Evolutionary conservation across 2,329 filamentous ascomycete species (phyloP), one percentile per base, ranked within the genome.

Genomic region (Albifimbria verrucaria): DNA sequence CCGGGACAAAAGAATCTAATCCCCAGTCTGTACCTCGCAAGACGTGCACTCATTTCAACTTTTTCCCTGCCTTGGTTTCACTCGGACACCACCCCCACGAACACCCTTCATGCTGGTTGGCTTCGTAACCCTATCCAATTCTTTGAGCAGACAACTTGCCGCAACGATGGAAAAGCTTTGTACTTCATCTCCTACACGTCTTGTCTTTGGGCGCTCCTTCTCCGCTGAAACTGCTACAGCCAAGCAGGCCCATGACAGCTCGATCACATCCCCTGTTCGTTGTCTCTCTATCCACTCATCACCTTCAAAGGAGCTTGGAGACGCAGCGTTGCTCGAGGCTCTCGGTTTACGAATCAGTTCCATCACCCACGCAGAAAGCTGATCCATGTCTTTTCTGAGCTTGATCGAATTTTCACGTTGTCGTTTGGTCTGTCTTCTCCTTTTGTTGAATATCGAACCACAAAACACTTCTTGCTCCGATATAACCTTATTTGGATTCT

Each of bases 401-500:
- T 77, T 77, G 46, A 73, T 66, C 2, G 79, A 82, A 2, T 71
- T 69, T 46, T 83, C 80, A 3, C 78, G 74, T 57, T 83, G 78
- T 2, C 77, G 74, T 10, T 68, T 67, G 0, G 75, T 80, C 63
- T 80, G 80, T 0, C 68, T 58, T 0, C 79, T 79, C 0, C 64
- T 67, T 55, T 74, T 78, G 64, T 78, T 82, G 41, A 81, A 65
- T n/a, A 83, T 75, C n/a, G 72, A 75, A 9, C 80, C 81, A 22
- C 79, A 79, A 50, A 82, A 82, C 0, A 80, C 77, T 54, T 83
- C 81, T 0, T 79, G 65, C 59, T 83, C 81, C 0, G 66, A 72
- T 7, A 83, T 66, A 0, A 68, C 66, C 18, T 64, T 63, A 7
- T 70, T 68, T 0, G 78, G 71, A 43, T 79, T 77, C 6, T 80